These are phyloP conservation scores for Cutaneotrichosporon spelunceum DNA, from an alignment of 1,284 basidiomycete genomes.

Conservation along the genomic window DNA sequence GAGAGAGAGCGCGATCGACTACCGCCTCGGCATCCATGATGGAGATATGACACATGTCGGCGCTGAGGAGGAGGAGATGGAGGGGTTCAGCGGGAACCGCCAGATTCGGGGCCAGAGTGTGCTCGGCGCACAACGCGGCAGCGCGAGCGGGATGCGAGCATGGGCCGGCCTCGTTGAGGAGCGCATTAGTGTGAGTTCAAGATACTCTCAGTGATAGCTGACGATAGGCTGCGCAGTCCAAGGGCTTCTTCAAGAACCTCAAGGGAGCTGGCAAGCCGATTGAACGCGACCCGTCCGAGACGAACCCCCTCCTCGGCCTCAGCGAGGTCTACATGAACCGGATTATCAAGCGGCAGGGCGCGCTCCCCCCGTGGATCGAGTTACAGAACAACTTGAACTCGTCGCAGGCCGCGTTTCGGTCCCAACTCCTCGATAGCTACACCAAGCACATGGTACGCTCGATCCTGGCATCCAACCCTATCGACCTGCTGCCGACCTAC, in stretches of 20 bases:
- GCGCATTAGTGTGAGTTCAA: constrained; percentile 59
- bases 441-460: constrained; percentile 61
- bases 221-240: constrained; percentile 43
- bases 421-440: constrained; percentile 55
- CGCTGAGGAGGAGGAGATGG: constrained; percentile 52
- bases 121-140: constrained; percentile 42
- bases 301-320: constrained; percentile 70
- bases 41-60: constrained; percentile 47
- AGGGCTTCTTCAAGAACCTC: constrained; percentile 69
- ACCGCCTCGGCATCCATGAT: constrained; percentile 58
- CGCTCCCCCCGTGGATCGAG: constrained; percentile 87
- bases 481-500: constrained; percentile 49
- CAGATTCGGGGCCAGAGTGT: constrained; percentile 52
- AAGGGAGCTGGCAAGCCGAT: constrained; percentile 74
- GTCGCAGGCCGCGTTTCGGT: constrained; percentile 63
- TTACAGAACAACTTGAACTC: constrained; percentile 65
- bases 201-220: background rate
- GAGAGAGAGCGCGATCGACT: constrained; percentile 71
- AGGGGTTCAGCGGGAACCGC: constrained; percentile 56
- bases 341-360: constrained; percentile 78
- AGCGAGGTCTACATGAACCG: constrained; percentile 75
- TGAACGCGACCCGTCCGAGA: constrained; percentile 60
- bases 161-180: constrained; percentile 76
- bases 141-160: constrained; percentile 60
- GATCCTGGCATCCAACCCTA: constrained; percentile 54